Percentiles rank a stretch among this genome's conserved stretches.
Conservation (phyloP, 768 basidiomycete species). For the Calocybe gangraenosa region DNA sequence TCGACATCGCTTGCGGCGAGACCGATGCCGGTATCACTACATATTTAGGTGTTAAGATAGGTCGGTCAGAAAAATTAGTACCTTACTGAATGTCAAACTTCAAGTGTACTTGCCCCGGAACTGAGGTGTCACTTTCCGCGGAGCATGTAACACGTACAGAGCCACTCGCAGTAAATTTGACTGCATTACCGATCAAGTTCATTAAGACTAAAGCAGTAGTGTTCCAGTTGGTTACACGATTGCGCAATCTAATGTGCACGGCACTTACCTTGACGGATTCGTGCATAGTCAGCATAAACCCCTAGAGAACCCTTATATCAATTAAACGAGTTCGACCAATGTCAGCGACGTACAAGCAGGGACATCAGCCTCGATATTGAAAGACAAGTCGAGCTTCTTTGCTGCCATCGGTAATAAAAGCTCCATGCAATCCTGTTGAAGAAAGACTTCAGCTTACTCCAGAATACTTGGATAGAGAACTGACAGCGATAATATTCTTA, state of each 20-base stretch:
- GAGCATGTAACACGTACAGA: conserved; percentile 61
- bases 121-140: conserved; percentile 34
- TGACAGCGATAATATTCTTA: conserved; percentile 63
- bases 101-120: conserved; percentile 42
- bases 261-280: conserved; percentile 61
- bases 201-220: conserved; percentile 47
- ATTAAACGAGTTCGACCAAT: not conserved
- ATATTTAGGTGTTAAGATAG: conserved; percentile 6
- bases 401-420: conserved; percentile 71
- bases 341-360: conserved; percentile 46
- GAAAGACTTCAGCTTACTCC: conserved; percentile 5
- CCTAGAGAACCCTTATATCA: conserved; percentile 29
- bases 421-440: conserved; percentile 67
- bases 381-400: conserved; percentile 69
- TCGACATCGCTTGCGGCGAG: conserved; percentile 63
- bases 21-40: conserved; percentile 71
- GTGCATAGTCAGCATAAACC: conserved; percentile 71
- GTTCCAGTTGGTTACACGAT: conserved; percentile 1
- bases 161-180: conserved; percentile 67
- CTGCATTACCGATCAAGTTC: conserved; percentile 75
- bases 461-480: conserved; percentile 14
- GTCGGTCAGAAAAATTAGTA: not conserved
- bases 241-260: conserved; percentile 1
- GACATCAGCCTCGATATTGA: conserved; percentile 64
- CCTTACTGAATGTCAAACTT: conserved; percentile 65